Evolutionary conservation across 306 rosid species (phyloP).

Genomic region (Medicago lupulina): DNA sequence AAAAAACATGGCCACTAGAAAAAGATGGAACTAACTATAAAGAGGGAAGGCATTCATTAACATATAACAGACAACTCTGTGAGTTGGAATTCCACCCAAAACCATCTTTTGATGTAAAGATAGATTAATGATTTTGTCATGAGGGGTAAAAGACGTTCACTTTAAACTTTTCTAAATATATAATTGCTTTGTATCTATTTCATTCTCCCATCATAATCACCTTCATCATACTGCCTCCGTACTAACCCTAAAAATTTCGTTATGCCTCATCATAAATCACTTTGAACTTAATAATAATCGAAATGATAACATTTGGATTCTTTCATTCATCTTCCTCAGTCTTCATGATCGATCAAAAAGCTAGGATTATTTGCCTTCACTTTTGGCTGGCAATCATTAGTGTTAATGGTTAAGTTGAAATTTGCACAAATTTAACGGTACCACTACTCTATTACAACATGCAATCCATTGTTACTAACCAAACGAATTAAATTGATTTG

Average conservation of each 20-base stretch:
- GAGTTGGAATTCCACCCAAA: slow-evolving; percentile 73
- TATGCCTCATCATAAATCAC: slow-evolving; percentile 39
- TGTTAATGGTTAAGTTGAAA: slow-evolving; percentile 41
- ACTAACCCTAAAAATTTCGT: slow-evolving; percentile 10
- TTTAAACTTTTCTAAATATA: slow-evolving; percentile 23
- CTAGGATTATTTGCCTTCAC: slow-evolving; percentile 7
- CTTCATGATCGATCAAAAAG: slow-evolving; percentile 43
- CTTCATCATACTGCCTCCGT: slow-evolving; percentile 44
- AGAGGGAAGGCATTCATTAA: slow-evolving; percentile 7
- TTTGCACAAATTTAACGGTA: slow-evolving; percentile 23
- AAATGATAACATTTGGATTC: slow-evolving; percentile 47
- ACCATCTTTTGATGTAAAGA: slow-evolving; percentile 45
- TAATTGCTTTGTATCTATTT: slow-evolving; percentile 24
- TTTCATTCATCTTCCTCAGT: slow-evolving; percentile 22
- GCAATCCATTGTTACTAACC: neutral
- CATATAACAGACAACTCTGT: slow-evolving; percentile 45
- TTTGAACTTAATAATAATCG: slow-evolving; percentile 46
- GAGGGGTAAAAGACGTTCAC: slow-evolving; percentile 15
- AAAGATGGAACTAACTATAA: slow-evolving; percentile 28
- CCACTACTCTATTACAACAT: neutral
- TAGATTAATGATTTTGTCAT: slow-evolving; percentile 29
- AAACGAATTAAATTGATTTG: too few relatives aligned
- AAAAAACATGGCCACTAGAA: slow-evolving; percentile 29
- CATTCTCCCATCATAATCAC: slow-evolving; percentile 14
- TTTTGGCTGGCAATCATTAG: slow-evolving; percentile 41